Conservation (phyloP, 73 alveolate genomes). For the Paramecium sexaurelia region DNA sequence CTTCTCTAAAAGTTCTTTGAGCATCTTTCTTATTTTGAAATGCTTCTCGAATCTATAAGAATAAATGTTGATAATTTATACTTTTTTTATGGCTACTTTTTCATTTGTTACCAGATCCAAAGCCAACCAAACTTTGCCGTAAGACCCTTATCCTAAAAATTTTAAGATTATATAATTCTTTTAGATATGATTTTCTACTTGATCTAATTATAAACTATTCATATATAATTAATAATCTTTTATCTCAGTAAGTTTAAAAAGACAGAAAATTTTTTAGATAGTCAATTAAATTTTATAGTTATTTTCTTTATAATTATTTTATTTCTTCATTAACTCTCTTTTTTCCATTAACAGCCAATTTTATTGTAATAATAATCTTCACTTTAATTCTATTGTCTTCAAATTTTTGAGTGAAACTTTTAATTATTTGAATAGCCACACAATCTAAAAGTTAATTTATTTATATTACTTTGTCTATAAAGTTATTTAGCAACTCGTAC, state of each 20-base stretch:
- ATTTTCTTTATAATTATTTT: background rate
- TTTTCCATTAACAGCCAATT: slow-evolving; percentile 13
- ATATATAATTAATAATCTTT: background rate
- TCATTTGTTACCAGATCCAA: background rate
- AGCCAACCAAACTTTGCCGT: background rate
- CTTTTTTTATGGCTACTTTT: background rate
- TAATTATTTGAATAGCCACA: background rate
- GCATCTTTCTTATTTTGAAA: background rate
- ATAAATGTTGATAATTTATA: too few relatives aligned
- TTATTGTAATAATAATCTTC: background rate
- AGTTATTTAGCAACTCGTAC: slow-evolving; percentile 1
- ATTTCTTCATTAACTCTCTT: slow-evolving; percentile 17
- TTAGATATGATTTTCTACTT: background rate
- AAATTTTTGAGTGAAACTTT: background rate
- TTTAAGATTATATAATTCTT: background rate
- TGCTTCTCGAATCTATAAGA: too few relatives aligned
- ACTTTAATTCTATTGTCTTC: background rate
- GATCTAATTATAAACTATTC: background rate
- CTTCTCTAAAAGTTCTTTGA: background rate
- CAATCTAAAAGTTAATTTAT: background rate
- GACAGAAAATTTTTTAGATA: background rate
- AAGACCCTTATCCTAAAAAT: background rate
- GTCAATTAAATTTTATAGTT: background rate
- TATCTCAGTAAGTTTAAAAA: background rate
- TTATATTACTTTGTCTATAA: background rate